These are phyloP conservation scores for Euphorbia lathyris DNA, from an alignment of 345 rosid genomes.

Conservation along the genomic window DNA sequence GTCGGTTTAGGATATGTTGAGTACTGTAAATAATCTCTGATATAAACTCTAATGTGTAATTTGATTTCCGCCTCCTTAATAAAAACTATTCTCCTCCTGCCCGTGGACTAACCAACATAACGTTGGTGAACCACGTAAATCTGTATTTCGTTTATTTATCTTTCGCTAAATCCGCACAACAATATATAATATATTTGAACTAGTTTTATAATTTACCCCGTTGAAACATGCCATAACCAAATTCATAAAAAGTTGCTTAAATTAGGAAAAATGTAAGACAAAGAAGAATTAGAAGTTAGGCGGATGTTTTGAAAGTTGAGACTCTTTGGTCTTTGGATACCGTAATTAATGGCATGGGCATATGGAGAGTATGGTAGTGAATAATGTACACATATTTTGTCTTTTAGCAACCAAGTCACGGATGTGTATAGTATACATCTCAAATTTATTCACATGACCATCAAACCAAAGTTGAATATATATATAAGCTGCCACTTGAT, in stretches of 20 bases:
- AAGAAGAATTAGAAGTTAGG: neutral
- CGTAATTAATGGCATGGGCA: slow-evolving; percentile 32
- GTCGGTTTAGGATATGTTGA: too few species aligned
- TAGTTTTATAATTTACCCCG: too few species aligned
- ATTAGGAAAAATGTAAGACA: slow-evolving; percentile 3
- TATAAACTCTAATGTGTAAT: too few species aligned
- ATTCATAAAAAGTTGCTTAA: slow-evolving; percentile 23
- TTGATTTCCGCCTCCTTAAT: too few species aligned
- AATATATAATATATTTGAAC: too few species aligned
- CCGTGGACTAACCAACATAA: too few species aligned
- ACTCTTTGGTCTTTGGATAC: slow-evolving; percentile 26
- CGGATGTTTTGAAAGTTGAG: neutral
- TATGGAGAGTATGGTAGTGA: neutral
- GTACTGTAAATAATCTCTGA: too few species aligned
- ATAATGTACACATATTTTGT: slow-evolving; percentile 20
- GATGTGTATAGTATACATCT: slow-evolving; percentile 12
- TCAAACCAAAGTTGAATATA: neutral
- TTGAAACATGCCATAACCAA: neutral
- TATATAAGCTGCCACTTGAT: neutral
- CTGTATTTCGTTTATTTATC: too few species aligned
- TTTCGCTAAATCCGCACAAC: too few species aligned
- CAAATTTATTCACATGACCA: slow-evolving; percentile 27
- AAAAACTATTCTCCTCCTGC: too few species aligned
- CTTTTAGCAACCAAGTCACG: slow-evolving; percentile 34
- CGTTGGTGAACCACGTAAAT: too few species aligned